phyloP scores from a whole-genome alignment of 768 basidiomycete genomes.

The Agaricus subrufescens region DNA sequence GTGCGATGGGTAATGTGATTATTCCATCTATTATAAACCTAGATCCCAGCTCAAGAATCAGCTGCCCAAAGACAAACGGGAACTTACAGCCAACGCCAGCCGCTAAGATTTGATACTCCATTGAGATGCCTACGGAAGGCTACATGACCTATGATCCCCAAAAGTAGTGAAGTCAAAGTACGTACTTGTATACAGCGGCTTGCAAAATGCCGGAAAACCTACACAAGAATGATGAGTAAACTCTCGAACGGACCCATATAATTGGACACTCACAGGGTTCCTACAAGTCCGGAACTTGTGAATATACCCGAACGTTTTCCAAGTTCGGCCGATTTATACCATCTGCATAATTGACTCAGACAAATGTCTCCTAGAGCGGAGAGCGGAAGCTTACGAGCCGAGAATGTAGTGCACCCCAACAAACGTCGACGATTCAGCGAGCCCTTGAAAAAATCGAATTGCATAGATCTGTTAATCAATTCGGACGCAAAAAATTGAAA shows the following conservation, averaged over 20 bases:
- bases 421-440: slow-evolving; percentile 73
- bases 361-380: not conserved
- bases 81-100: slow-evolving; percentile 65
- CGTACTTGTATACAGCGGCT: slow-evolving; percentile 56
- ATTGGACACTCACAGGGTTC: slow-evolving; percentile 48
- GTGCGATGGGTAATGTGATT: slow-evolving; percentile 67
- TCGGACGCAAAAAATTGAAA: not conserved
- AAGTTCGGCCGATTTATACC: slow-evolving; percentile 68
- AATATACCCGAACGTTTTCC: slow-evolving; percentile 73
- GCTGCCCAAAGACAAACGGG: not conserved
- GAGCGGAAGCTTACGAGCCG: slow-evolving; percentile 48
- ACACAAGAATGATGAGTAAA: not conserved
- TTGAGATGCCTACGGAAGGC: slow-evolving; percentile 39
- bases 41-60: slow-evolving; percentile 1
- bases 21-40: slow-evolving; percentile 68
- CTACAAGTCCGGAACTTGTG: slow-evolving; percentile 55
- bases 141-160: not conserved
- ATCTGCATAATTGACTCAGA: slow-evolving; percentile 28
- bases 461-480: slow-evolving; percentile 46
- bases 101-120: slow-evolving; percentile 47
- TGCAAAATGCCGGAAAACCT: slow-evolving; percentile 67
- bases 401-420: slow-evolving; percentile 71
- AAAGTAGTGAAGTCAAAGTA: not conserved
- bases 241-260: too few relatives aligned
- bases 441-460: slow-evolving; percentile 69